Percentiles rank a stretch among this genome's conserved stretches.
These are phyloP conservation scores for Firmiana major DNA, from an alignment of 345 rosid genomes.

Conservation along the genomic window DNA sequence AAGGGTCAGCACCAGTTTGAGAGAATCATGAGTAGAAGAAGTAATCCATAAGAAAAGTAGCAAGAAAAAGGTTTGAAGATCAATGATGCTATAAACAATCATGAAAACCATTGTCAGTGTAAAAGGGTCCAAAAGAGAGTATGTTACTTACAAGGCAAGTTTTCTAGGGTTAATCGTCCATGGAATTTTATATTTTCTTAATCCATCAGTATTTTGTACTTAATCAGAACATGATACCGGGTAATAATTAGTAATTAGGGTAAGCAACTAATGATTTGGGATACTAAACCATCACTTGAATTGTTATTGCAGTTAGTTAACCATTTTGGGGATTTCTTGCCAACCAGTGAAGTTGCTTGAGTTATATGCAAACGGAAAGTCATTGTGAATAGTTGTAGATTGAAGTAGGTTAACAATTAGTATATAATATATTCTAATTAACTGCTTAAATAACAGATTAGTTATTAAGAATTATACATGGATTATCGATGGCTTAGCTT, in stretches of 20 bases:
- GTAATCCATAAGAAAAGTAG: constrained; percentile 7
- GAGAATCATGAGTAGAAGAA: neutral
- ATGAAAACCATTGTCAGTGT: neutral
- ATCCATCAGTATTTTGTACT: neutral
- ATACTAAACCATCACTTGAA: neutral
- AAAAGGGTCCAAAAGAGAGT: neutral
- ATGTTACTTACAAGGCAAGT: constrained; percentile 6
- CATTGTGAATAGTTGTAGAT: neutral
- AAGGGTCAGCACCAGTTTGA: neutral
- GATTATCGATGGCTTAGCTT: neutral
- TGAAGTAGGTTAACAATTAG: neutral
- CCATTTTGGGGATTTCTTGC: neutral
- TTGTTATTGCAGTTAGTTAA: neutral
- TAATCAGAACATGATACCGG: neutral
- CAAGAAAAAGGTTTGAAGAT: neutral
- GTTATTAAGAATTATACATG: neutral
- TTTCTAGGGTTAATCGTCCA: constrained; percentile 1
- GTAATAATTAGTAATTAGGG: neutral
- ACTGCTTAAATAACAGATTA: neutral
- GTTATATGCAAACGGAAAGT: neutral
- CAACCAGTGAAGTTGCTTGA: neutral
- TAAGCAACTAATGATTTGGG: neutral
- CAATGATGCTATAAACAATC: neutral
- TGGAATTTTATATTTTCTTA: neutral
- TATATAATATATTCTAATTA: neutral